Percentiles rank a stretch among this genome's conserved stretches.
phyloP scores from a whole-genome alignment of 192 early-diverging fungal genomes.

The Mortierella alpina region DNA sequence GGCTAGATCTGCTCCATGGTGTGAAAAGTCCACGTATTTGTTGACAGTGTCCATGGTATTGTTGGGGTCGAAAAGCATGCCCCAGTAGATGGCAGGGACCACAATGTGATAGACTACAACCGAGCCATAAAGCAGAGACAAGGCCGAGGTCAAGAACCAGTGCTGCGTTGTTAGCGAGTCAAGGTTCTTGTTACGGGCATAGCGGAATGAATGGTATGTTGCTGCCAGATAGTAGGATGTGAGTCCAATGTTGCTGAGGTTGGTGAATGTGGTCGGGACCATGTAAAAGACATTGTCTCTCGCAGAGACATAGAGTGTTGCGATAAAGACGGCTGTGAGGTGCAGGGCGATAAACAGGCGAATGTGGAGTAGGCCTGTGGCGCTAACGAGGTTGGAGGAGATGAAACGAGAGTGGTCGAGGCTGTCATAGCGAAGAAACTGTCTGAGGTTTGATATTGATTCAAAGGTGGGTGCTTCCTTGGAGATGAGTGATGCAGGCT shows the following conservation, averaged over 20 bases:
- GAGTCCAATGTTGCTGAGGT: slow-evolving; percentile 50
- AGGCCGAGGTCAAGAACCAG: slow-evolving; percentile 46
- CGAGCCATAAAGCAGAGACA: slow-evolving; percentile 34
- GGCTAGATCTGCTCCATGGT: slow-evolving; percentile 34
- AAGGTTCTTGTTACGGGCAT: slow-evolving; percentile 1
- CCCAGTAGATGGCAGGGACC: slow-evolving; percentile 48
- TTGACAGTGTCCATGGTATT: slow-evolving; percentile 50
- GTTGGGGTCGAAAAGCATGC: slow-evolving; percentile 50
- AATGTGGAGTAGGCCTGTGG: slow-evolving; percentile 11
- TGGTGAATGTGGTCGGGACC: slow-evolving; percentile 51
- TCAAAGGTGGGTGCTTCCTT: neutral
- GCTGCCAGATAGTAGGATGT: slow-evolving; percentile 49
- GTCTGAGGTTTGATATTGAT: neutral
- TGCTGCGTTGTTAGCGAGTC: slow-evolving; percentile 31
- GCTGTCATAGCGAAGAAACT: slow-evolving; percentile 31
- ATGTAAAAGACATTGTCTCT: slow-evolving; percentile 49
- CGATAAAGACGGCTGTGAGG: slow-evolving; percentile 39
- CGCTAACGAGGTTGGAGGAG: slow-evolving; percentile 39
- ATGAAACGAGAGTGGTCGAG: slow-evolving; percentile 28
- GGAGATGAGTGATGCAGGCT: neutral
- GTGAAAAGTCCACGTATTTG: slow-evolving; percentile 46
- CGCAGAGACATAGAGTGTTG: slow-evolving; percentile 46
- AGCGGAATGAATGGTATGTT: slow-evolving; percentile 36
- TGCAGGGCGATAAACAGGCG: slow-evolving; percentile 28
- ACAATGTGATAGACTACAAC: slow-evolving; percentile 49